phyloP scores from a whole-genome alignment of 257 asterid species.

The Cordia subcordata region DNA sequence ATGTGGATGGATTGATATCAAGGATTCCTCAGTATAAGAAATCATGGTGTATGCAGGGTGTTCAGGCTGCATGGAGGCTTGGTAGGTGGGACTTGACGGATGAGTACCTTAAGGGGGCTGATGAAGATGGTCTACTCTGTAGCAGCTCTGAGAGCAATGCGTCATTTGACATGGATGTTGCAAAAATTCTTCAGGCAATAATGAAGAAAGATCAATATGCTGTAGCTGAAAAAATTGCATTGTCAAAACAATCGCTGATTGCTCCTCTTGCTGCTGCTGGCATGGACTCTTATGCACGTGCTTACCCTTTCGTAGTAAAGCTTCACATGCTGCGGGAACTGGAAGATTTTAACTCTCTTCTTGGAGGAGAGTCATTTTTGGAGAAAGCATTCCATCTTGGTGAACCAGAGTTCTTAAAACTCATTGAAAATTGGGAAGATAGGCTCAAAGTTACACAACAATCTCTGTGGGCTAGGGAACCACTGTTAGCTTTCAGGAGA shows the following conservation, averaged over 20 bases:
- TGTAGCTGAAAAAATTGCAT: slow-evolving; percentile 69
- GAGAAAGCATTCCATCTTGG: slow-evolving; percentile 42
- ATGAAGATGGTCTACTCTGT: slow-evolving; percentile 75
- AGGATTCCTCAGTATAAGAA: slow-evolving; percentile 73
- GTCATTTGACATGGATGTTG: slow-evolving; percentile 85
- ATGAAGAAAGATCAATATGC: slow-evolving; percentile 75
- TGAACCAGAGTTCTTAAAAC: slow-evolving; percentile 64
- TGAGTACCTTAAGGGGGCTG: slow-evolving; percentile 81
- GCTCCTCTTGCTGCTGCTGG: slow-evolving; percentile 99
- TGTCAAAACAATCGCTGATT: slow-evolving; percentile 87
- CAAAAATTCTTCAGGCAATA: slow-evolving; percentile 90
- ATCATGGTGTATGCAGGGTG: slow-evolving; percentile 98
- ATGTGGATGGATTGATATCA: slow-evolving; percentile 85
- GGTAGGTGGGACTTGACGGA: slow-evolving; percentile 99
- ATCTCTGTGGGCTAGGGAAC: slow-evolving; percentile 98
- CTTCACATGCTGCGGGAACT: slow-evolving; percentile 94
- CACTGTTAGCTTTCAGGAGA: slow-evolving; percentile 88
- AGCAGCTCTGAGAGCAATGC: slow-evolving; percentile 98
- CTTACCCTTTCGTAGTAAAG: slow-evolving; percentile 92
- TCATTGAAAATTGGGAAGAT: slow-evolving; percentile 79
- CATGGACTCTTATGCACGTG: slow-evolving; percentile 98
- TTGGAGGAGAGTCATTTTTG: slow-evolving; percentile 79
- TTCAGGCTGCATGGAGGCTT: slow-evolving; percentile 99
- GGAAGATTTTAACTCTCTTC: slow-evolving; percentile 79
- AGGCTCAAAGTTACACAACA: slow-evolving; percentile 89